These are phyloP conservation scores for Candida parachauliodes DNA, from an alignment of 805 yeast species.

Conservation along the genomic window DNA sequence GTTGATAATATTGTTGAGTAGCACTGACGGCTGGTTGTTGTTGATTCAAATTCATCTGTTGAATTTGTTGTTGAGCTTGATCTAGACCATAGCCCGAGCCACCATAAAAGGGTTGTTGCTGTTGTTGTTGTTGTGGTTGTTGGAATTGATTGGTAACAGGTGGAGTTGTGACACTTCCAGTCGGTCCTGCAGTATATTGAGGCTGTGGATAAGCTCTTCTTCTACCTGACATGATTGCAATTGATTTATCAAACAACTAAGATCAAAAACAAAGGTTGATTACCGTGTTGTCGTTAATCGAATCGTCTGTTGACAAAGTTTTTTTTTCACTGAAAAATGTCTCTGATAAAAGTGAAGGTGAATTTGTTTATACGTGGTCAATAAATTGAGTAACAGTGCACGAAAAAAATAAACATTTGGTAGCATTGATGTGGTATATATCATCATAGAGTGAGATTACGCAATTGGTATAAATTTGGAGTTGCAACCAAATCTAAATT, in stretches of 20 bases:
- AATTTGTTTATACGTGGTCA: conserved; percentile 2
- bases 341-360: too few species aligned
- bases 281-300: not conserved
- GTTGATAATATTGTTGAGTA: conserved; percentile 16
- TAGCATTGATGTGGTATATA: not conserved
- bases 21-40: conserved; percentile 10
- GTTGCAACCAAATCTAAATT: not conserved
- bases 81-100: conserved; percentile 34
- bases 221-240: conserved; percentile 31
- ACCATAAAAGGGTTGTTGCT: too few species aligned
- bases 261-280: not conserved
- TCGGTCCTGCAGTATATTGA: conserved; percentile 34
- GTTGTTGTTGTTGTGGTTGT: conserved; percentile 14
- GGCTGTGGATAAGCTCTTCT: conserved; percentile 50
- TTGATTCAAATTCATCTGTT: conserved; percentile 24
- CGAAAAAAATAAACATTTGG: not conserved
- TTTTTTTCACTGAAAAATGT: conserved; percentile 3
- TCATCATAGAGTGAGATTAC: conserved; percentile 1
- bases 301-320: conserved; percentile 3
- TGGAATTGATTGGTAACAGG: conserved; percentile 12
- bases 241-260: not conserved
- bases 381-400: not conserved
- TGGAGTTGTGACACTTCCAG: conserved; percentile 9
- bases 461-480: not conserved
- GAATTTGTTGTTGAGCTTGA: conserved; percentile 32